Conservation (phyloP, 805 yeast species). For the Sugiyamaella marilandica region DNA sequence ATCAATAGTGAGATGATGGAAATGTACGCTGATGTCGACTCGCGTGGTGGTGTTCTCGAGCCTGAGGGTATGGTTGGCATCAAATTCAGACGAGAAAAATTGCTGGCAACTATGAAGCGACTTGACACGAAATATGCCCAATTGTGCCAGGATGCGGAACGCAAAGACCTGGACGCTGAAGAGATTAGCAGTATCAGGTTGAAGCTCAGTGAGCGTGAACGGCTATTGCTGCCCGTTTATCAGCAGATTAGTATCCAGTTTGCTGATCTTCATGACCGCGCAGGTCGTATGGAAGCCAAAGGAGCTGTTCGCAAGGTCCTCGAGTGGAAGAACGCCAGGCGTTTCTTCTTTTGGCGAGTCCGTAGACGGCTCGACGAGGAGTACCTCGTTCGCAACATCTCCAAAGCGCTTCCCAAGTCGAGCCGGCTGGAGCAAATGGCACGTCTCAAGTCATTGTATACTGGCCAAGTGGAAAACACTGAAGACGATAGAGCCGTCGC, state of each 20-base stretch:
- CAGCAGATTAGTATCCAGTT: constrained; percentile 90
- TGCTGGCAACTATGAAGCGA: constrained; percentile 86
- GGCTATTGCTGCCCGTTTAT: constrained; percentile 76
- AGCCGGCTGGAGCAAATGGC: constrained; percentile 78
- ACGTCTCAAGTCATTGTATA: constrained; percentile 83
- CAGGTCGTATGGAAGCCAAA: constrained; percentile 96
- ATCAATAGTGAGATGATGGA: constrained; percentile 97
- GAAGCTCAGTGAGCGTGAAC: constrained; percentile 73
- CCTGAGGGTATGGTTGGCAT: constrained; percentile 99
- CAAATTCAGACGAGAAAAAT: constrained; percentile 91
- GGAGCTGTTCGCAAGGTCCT: constrained; percentile 82
- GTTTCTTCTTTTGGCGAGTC: constrained; percentile 98
- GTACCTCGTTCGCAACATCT: constrained; percentile 70
- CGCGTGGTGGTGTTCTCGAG: constrained; percentile 97
- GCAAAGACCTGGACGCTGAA: constrained; percentile 50
- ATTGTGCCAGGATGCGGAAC: constrained; percentile 50
- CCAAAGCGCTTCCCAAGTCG: constrained; percentile 54
- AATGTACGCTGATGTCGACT: constrained; percentile 94
- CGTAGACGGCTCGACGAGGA: constrained; percentile 94
- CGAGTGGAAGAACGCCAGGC: constrained; percentile 82
- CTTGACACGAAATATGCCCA: constrained; percentile 72
- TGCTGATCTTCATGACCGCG: constrained; percentile 96
- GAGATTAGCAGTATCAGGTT: constrained; percentile 62
- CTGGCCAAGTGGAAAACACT: constrained; percentile 56
- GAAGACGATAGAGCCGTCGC: constrained; percentile 77